Conservation (phyloP, 169 alveolate species). For the Neospora caninum region DNA sequence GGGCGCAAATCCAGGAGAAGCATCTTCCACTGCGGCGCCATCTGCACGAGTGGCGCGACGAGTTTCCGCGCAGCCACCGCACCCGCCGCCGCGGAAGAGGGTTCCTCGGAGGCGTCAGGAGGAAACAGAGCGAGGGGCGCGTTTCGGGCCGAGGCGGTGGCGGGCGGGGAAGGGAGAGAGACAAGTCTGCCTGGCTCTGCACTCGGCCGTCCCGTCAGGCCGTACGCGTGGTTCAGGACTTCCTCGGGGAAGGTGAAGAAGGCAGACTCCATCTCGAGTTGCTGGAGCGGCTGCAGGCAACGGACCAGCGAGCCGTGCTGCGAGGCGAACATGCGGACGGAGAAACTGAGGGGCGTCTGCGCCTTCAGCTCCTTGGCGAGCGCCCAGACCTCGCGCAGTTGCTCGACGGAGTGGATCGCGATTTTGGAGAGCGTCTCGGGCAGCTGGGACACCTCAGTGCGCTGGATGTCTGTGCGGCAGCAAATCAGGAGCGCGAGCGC, state of each 20-base stretch:
- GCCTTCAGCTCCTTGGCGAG: conserved; percentile 52
- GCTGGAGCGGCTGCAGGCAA: conserved; percentile 50
- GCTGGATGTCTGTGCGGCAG: conserved; percentile 56
- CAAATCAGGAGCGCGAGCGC: conserved; percentile 75
- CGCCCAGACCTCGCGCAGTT: conserved; percentile 58
- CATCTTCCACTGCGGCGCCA: conserved; percentile 59
- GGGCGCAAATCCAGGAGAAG: conserved; percentile 63
- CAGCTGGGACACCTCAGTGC: conserved; percentile 65
- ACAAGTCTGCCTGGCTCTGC: neutral
- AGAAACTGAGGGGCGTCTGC: conserved; percentile 58
- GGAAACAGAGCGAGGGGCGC: neutral
- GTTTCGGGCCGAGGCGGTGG: neutral
- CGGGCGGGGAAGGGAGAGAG: neutral
- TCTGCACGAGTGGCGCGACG: neutral
- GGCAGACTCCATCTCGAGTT: conserved; percentile 57
- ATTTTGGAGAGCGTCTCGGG: conserved; percentile 67
- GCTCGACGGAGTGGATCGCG: conserved; percentile 41
- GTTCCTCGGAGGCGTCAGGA: neutral
- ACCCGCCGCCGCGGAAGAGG: neutral
- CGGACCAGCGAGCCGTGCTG: conserved; percentile 28
- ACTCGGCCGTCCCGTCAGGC: conserved; percentile 19
- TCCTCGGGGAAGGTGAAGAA: conserved; percentile 60
- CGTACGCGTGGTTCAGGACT: conserved; percentile 61
- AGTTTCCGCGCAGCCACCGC: conserved; percentile 12
- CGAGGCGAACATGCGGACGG: conserved; percentile 43